Conservation (phyloP, 179 eudicot genomes). For the Spergularia azorica region DNA sequence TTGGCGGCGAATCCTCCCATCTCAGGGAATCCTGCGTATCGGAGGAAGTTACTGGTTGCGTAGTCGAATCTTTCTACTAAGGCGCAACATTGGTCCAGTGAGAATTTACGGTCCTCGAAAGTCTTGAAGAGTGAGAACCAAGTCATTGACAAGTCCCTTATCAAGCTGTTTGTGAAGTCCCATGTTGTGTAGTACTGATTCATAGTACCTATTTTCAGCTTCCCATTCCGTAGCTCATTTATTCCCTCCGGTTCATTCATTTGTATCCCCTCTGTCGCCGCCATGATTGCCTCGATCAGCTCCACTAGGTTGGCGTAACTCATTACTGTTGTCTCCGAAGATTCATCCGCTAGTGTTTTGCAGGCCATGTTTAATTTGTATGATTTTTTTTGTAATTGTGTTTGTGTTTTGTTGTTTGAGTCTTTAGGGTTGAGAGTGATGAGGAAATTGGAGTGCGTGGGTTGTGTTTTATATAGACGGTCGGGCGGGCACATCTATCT, state of each 20-base stretch:
- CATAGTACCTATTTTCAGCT: slow-evolving; percentile 3
- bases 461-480: no score
- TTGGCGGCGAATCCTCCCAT: not conserved
- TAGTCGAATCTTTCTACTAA: slow-evolving; percentile 9
- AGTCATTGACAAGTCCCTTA: slow-evolving; percentile 9
- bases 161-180: slow-evolving; percentile 12
- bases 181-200: slow-evolving; percentile 14
- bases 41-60: slow-evolving; percentile 12
- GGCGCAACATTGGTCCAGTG: slow-evolving; percentile 13
- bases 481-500: no score
- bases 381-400: no score
- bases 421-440: no score
- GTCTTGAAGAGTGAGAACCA: slow-evolving; percentile 4
- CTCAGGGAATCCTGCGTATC: slow-evolving; percentile 11
- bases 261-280: not conserved
- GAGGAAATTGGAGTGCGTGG: no score
- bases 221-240: not conserved
- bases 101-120: not conserved
- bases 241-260: not conserved
- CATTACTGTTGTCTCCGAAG: not conserved
- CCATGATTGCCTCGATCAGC: not conserved
- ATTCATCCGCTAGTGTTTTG: not conserved
- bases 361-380: not conserved
- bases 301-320: not conserved
- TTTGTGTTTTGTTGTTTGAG: no score